Conservation (phyloP, 2,329 filamentous ascomycete species). For the Ophiosphaerella korrae region DNA sequence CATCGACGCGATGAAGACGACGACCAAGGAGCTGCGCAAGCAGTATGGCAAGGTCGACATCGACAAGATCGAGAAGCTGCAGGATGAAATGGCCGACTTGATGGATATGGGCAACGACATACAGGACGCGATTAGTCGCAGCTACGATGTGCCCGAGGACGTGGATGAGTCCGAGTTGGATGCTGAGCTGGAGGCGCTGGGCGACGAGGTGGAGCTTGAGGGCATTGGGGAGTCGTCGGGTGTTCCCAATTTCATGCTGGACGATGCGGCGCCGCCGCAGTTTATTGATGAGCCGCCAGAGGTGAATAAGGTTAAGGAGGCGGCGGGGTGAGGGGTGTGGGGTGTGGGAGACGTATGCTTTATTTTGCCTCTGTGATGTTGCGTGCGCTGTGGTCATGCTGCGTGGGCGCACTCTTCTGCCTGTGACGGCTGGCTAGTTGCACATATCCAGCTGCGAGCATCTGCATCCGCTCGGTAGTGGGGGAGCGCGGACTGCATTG, state of each 20-base stretch:
- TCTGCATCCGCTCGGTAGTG: no score
- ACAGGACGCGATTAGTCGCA: conserved; percentile 87
- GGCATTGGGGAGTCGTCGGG: conserved; percentile 64
- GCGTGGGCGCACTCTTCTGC: neutral
- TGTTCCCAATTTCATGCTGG: conserved; percentile 84
- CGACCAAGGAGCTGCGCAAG: conserved; percentile 87
- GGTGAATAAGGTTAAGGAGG: conserved; percentile 78
- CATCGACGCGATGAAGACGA: conserved; percentile 95
- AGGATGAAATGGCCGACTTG: conserved; percentile 98
- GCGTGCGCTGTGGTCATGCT: neutral
- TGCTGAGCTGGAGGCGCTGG: conserved; percentile 92
- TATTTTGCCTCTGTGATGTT: neutral
- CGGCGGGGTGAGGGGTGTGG: conserved; percentile 56
- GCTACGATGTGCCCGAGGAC: conserved; percentile 95
- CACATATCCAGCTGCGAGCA: no score
- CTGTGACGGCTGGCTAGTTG: no score
- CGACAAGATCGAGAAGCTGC: conserved; percentile 94
- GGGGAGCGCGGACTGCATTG: no score
- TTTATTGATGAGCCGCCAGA: conserved; percentile 93
- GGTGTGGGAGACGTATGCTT: no score
- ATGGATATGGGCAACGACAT: conserved; percentile 99
- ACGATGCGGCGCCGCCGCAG: conserved; percentile 79
- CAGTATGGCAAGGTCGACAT: conserved; percentile 98
- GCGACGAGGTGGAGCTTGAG: conserved; percentile 91
- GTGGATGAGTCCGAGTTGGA: conserved; percentile 96